These are phyloP conservation scores for Trametes polyzona DNA, from an alignment of 1,284 basidiomycete species.

Conservation along the genomic window DNA sequence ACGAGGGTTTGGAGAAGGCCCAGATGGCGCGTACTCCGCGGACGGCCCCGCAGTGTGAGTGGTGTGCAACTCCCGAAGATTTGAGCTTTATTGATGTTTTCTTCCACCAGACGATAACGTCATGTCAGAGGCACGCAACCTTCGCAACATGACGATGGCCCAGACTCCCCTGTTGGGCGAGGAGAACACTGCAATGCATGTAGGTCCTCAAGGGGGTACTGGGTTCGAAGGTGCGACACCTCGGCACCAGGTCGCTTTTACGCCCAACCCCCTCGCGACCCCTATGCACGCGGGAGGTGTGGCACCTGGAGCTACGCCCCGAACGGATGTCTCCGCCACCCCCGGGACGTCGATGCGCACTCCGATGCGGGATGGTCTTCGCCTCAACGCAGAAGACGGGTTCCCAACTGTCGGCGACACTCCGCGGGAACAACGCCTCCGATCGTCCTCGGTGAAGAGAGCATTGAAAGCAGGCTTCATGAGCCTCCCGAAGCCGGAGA, in stretches of 20 bases:
- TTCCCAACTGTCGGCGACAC: conserved; percentile 63
- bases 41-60: conserved; percentile 89
- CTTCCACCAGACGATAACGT: conserved; percentile 85
- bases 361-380: conserved; percentile 89
- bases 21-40: conserved; percentile 91
- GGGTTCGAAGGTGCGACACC: conserved; percentile 94
- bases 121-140: conserved; percentile 92
- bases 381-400: conserved; percentile 80
- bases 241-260: conserved; percentile 84
- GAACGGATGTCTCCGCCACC: conserved; percentile 45
- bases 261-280: conserved; percentile 94
- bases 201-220: conserved; percentile 72
- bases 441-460: conserved; percentile 65
- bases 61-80: conserved; percentile 1
- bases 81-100: conserved; percentile 5
- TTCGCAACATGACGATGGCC: conserved; percentile 88
- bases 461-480: conserved; percentile 84
- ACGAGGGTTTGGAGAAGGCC: conserved; percentile 87
- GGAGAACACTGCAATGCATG: conserved; percentile 92
- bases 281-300: conserved; percentile 58
- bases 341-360: conserved; percentile 83
- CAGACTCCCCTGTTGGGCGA: conserved; percentile 97
- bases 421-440: conserved; percentile 74
- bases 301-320: conserved; percentile 68
- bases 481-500: conserved; percentile 90